phyloP scores from a whole-genome alignment of 2,329 filamentous ascomycete species.

The Thelonectria olida region DNA sequence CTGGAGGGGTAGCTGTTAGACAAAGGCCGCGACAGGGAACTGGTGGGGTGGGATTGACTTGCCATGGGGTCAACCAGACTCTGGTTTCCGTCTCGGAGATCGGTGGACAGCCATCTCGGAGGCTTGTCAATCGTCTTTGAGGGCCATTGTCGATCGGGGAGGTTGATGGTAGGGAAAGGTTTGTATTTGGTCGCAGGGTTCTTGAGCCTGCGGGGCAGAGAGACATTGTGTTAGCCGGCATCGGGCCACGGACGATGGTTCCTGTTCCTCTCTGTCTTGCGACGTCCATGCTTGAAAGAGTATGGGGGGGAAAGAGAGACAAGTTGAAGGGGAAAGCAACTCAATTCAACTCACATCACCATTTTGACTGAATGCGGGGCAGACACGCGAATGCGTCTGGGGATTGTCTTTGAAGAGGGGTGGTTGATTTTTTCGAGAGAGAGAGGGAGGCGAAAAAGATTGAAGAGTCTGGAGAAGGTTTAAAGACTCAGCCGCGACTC shows the following conservation, averaged over 20 bases:
- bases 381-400: constrained; percentile 5
- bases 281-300: background rate
- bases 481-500: background rate
- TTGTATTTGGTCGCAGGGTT: constrained; percentile 83
- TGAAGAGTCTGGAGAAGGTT: background rate
- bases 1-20: constrained; percentile 52
- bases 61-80: constrained; percentile 93
- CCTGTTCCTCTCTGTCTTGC: no score
- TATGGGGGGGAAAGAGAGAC: no score
- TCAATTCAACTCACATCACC: constrained; percentile 18
- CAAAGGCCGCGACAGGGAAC: background rate
- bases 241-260: background rate
- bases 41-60: constrained; percentile 41
- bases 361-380: constrained; percentile 10
- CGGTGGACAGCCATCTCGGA: constrained; percentile 89
- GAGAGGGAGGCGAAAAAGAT: background rate
- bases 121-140: constrained; percentile 83
- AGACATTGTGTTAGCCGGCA: background rate
- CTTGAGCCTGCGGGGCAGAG: constrained; percentile 64
- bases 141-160: constrained; percentile 84
- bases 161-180: constrained; percentile 65
- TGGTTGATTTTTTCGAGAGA: background rate
- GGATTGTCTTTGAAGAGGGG: background rate
- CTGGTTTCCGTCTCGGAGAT: constrained; percentile 89
- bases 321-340: background rate